phyloP scores from a whole-genome alignment of 2,329 filamentous ascomycete genomes.

The Elsinoe arachidis region DNA sequence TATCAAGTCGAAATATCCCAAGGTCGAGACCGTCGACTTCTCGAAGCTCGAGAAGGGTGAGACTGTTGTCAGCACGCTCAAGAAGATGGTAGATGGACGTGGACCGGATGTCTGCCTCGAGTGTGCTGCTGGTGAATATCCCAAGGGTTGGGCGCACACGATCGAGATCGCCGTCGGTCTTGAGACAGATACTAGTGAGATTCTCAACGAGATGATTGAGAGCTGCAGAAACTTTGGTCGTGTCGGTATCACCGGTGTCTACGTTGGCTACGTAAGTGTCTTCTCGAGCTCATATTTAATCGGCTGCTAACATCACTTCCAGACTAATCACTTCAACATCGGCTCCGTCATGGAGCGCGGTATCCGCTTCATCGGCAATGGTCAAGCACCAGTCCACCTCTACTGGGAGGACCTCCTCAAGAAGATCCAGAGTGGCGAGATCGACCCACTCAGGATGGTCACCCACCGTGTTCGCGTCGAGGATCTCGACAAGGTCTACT shows the following conservation, averaged over 20 bases:
- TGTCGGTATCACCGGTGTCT: conserved; percentile 67
- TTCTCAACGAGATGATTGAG: conserved; percentile 71
- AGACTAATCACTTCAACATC: conserved; percentile 72
- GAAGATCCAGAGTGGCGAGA: conserved; percentile 56
- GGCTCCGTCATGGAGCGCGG: conserved; percentile 78
- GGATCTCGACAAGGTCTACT: conserved; percentile 44
- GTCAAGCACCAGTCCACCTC: conserved; percentile 65
- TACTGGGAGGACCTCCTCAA: conserved; percentile 75
- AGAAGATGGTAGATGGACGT: conserved; percentile 58
- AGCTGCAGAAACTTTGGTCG: conserved; percentile 64
- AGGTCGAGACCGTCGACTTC: conserved; percentile 63
- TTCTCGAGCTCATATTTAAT: conserved; percentile 14
- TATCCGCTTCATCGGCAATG: conserved; percentile 65
- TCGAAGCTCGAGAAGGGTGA: conserved; percentile 49
- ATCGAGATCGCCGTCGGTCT: conserved; percentile 54
- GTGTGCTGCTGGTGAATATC: conserved; percentile 54
- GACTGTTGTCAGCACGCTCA: conserved; percentile 60
- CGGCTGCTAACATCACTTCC: conserved; percentile 4
- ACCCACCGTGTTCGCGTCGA: conserved; percentile 58
- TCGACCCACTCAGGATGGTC: conserved; percentile 73
- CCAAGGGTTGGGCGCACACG: conserved; percentile 54
- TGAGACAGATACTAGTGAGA: conserved; percentile 78
- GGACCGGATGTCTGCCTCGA: conserved; percentile 71
- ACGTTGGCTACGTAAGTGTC: conserved; percentile 48
- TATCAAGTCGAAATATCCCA: conserved; percentile 54